phyloP scores from a whole-genome alignment of 2,329 filamentous ascomycete species.

The Trichoderma cornu-damae region DNA sequence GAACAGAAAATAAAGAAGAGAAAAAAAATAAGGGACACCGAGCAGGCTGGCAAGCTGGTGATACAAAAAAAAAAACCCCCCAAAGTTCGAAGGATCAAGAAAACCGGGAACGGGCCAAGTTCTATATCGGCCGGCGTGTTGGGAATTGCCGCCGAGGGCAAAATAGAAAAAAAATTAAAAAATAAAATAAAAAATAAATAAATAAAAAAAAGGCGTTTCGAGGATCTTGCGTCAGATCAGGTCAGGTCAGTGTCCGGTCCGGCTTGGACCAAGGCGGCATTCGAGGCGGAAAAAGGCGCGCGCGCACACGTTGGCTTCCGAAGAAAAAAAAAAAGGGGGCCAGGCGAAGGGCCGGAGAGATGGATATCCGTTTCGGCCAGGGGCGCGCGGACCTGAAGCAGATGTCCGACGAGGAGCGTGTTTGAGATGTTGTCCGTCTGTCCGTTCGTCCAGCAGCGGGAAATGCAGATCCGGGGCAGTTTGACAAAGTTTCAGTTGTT shows the following conservation, averaged over 20 bases:
- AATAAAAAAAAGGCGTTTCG: slow-evolving; percentile 10
- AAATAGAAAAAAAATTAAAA: no score
- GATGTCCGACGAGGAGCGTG: slow-evolving; percentile 8
- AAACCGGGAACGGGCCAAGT: not conserved
- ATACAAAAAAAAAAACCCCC: slow-evolving; percentile 14
- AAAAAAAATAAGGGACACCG: slow-evolving; percentile 29
- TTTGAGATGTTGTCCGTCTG: slow-evolving; percentile 12
- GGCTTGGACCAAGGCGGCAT: not conserved
- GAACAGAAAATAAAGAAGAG: slow-evolving; percentile 30
- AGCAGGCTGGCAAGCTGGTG: slow-evolving; percentile 14
- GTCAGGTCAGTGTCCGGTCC: no score
- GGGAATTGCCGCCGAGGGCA: slow-evolving; percentile 20
- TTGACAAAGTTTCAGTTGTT: slow-evolving; percentile 1
- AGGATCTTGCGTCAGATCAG: slow-evolving; percentile 23
- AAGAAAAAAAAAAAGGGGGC: no score
- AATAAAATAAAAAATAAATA: no score
- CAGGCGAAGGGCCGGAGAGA: slow-evolving; percentile 9
- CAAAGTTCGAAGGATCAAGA: not conserved
- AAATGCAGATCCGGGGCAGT: not conserved
- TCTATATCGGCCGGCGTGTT: slow-evolving; percentile 18
- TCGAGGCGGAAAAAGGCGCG: no score
- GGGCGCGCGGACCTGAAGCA: slow-evolving; percentile 16
- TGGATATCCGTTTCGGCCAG: slow-evolving; percentile 9
- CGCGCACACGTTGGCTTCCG: no score
- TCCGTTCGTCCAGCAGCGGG: not conserved